Conservation (phyloP, 179 eudicot species). For the Spergularia azorica region DNA sequence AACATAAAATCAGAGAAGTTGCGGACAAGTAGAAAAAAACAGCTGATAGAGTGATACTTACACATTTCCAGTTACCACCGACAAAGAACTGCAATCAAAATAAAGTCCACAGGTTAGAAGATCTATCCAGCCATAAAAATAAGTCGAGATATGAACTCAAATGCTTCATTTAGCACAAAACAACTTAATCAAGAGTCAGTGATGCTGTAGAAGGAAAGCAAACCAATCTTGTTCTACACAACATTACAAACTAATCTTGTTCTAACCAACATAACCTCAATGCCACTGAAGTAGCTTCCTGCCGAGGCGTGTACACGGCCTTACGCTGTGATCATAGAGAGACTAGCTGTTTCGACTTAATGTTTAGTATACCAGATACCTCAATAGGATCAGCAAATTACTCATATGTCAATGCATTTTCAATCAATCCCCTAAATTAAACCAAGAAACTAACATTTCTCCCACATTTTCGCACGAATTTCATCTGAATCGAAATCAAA, state of each 20-base stretch:
- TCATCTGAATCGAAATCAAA: background rate
- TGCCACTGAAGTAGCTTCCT: background rate
- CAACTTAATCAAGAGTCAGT: background rate
- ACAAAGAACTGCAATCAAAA: constrained; percentile 85
- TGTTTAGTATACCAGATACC: no score
- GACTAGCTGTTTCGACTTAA: background rate
- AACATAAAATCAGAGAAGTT: background rate
- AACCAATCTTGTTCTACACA: background rate
- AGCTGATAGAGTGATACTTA: constrained; percentile 43
- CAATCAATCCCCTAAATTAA: background rate
- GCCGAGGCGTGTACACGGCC: background rate
- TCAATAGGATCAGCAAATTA: background rate
- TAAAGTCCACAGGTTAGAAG: constrained; percentile 21
- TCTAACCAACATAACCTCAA: background rate
- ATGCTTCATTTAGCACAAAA: background rate
- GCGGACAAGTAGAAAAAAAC: background rate
- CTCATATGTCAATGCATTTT: background rate
- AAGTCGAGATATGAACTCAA: background rate
- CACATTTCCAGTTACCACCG: constrained; percentile 99
- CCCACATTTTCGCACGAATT: background rate
- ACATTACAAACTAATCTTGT: background rate
- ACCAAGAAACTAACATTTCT: background rate
- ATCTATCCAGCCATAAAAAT: no score
- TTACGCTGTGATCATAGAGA: background rate
- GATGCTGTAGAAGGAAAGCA: background rate